phyloP scores from a whole-genome alignment of 1,284 basidiomycete species.

The Puccinia coronata region DNA sequence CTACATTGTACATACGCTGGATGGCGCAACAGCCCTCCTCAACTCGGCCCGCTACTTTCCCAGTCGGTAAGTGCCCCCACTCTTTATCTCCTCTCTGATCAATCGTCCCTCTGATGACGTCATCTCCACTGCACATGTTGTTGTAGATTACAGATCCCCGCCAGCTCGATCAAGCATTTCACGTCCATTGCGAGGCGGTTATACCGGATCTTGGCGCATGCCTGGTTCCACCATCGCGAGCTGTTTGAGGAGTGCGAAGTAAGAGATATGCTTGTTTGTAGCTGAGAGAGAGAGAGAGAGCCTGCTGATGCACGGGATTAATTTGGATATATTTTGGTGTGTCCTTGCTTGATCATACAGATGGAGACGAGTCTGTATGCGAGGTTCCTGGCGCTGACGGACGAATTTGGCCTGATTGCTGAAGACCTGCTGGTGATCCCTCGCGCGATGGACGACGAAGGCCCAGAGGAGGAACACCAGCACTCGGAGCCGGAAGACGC shows the following conservation, averaged over 20 bases:
- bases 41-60: slow-evolving; percentile 90
- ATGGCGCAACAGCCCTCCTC: slow-evolving; percentile 87
- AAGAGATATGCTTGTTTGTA: slow-evolving; percentile 25
- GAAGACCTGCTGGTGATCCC: slow-evolving; percentile 78
- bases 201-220: slow-evolving; percentile 92
- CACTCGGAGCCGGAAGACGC: neutral
- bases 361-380: slow-evolving; percentile 87
- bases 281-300: too few relatives aligned
- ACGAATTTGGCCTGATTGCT: slow-evolving; percentile 78
- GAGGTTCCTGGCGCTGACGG: slow-evolving; percentile 80
- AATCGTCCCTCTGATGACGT: too few relatives aligned
- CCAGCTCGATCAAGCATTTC: slow-evolving; percentile 80
- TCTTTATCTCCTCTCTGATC: too few relatives aligned
- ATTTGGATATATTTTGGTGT: neutral
- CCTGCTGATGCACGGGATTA: too few relatives aligned
- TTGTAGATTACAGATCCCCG: slow-evolving; percentile 73
- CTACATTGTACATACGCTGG: slow-evolving; percentile 91
- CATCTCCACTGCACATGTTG: too few relatives aligned
- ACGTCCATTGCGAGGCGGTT: slow-evolving; percentile 81
- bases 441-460: slow-evolving; percentile 21
- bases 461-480: neutral
- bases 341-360: slow-evolving; percentile 52
- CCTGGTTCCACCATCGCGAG: slow-evolving; percentile 68
- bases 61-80: slow-evolving; percentile 66
- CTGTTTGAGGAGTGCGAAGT: slow-evolving; percentile 80